These are phyloP conservation scores for Drosera spatulata DNA, from an alignment of 179 eudicot genomes.

Conservation along the genomic window DNA sequence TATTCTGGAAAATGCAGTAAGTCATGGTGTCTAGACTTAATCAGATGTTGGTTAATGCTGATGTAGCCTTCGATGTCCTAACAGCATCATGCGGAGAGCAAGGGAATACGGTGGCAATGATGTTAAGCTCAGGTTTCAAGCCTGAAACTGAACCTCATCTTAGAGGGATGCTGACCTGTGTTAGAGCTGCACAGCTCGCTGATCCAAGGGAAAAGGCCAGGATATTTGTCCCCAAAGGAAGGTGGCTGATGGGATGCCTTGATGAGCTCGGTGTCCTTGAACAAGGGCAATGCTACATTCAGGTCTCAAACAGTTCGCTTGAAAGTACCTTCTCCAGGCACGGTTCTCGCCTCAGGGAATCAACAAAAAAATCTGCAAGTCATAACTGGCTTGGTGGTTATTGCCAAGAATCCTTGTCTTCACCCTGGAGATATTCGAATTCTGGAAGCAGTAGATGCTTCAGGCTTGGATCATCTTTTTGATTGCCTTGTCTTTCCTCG, in stretches of 20 bases:
- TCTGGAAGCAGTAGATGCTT: conserved; percentile 70
- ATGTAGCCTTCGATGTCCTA: conserved; percentile 61
- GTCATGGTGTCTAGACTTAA: conserved; percentile 54
- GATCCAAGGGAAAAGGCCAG: conserved; percentile 70
- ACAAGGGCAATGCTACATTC: conserved; percentile 82
- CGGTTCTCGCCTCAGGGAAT: conserved; percentile 49
- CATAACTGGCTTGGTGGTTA: conserved; percentile 53
- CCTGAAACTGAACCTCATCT: conserved; percentile 77
- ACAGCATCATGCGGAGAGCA: conserved; percentile 68
- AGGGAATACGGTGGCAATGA: conserved; percentile 66
- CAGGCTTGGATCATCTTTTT: conserved; percentile 53
- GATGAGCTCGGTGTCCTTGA: conserved; percentile 71
- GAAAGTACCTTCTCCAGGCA: conserved; percentile 66
- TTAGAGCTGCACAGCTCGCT: conserved; percentile 66
- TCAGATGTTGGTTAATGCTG: conserved; percentile 43
- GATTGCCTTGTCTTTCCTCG: conserved; percentile 88
- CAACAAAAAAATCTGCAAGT: conserved; percentile 31
- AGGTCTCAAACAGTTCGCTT: conserved; percentile 60
- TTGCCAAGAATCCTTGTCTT: conserved; percentile 89
- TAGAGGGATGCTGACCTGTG: conserved; percentile 67
- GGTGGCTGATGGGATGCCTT: conserved; percentile 92
- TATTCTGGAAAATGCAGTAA: conserved; percentile 76
- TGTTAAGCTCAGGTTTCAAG: conserved; percentile 77
- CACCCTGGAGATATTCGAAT: conserved; percentile 90
- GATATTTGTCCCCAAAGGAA: conserved; percentile 68